Percentiles rank a stretch among this genome's conserved stretches.
Conservation (phyloP, 192 early-diverging fungal species). For the Entomortierella beljakovae region DNA sequence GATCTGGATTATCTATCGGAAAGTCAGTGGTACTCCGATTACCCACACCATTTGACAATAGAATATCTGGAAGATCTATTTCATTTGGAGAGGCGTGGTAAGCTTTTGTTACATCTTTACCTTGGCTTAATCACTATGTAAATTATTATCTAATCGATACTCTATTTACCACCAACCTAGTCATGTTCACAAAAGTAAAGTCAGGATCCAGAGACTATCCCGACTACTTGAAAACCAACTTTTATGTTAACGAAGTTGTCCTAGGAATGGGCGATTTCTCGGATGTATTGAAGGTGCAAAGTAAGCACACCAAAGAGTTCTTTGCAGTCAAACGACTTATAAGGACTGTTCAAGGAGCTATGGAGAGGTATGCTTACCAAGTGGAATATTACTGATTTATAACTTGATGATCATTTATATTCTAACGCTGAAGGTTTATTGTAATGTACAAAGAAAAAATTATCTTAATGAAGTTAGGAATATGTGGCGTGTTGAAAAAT, state of each 20-base stretch:
- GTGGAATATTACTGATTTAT: background rate
- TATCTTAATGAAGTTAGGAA: constrained; percentile 88
- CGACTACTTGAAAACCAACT: constrained; percentile 81
- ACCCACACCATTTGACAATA: constrained; percentile 42
- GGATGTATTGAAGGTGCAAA: constrained; percentile 81
- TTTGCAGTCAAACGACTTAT: constrained; percentile 90
- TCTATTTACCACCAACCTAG: background rate
- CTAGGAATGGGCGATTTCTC: constrained; percentile 89
- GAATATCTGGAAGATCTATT: constrained; percentile 49
- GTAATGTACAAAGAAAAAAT: constrained; percentile 52
- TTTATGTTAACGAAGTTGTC: constrained; percentile 64
- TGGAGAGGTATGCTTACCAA: constrained; percentile 65
- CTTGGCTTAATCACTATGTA: background rate
- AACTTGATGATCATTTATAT: background rate
- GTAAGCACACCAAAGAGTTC: constrained; percentile 65
- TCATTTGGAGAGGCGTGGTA: constrained; percentile 38
- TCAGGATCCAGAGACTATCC: constrained; percentile 33
- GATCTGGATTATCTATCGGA: constrained; percentile 44
- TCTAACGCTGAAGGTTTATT: background rate
- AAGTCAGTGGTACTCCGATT: constrained; percentile 54
- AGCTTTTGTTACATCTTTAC: background rate
- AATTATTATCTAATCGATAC: background rate
- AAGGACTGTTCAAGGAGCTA: constrained; percentile 71
- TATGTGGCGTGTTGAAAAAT: constrained; percentile 72
- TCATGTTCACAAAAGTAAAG: constrained; percentile 36